phyloP scores from a whole-genome alignment of 805 yeast genomes.

The Kodamaea restingae region DNA sequence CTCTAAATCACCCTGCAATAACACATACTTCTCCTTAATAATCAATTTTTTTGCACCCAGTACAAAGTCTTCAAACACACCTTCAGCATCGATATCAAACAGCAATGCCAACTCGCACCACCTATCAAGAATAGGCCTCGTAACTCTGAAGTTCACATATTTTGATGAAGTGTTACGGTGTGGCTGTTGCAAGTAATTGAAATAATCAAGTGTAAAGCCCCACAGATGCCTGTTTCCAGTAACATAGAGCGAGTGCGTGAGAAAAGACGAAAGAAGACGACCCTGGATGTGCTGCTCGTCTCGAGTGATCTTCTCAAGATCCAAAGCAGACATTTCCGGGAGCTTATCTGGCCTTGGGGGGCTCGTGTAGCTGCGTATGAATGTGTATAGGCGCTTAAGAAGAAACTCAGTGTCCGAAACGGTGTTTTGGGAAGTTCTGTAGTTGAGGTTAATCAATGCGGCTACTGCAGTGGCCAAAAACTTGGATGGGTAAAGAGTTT shows the following conservation, averaged over 20 bases:
- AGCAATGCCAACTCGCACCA: conserved; percentile 47
- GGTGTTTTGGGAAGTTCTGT: conserved; percentile 22
- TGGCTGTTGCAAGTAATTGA: conserved; percentile 19
- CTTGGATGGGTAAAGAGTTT: conserved; percentile 73
- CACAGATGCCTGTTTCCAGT: conserved; percentile 15
- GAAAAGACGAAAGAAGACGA: conserved; percentile 56
- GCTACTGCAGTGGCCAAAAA: conserved; percentile 68
- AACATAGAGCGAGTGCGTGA: conserved; percentile 50
- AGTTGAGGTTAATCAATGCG: conserved; percentile 51
- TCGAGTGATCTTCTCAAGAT: conserved; percentile 36
- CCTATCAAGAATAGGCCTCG: conserved; percentile 19
- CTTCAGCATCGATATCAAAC: conserved; percentile 59
- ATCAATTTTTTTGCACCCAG: conserved; percentile 11
- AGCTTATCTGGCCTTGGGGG: conserved; percentile 27
- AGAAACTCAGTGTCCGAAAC: conserved; percentile 25
- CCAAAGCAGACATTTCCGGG: conserved; percentile 26
- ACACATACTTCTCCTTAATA: background rate
- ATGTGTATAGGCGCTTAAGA: conserved; percentile 58
- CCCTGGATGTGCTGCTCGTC: conserved; percentile 65
- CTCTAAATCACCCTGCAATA: too few species aligned
- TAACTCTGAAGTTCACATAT: conserved; percentile 5
- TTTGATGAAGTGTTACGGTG: conserved; percentile 1
- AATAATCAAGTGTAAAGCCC: conserved; percentile 24
- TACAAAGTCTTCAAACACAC: conserved; percentile 36
- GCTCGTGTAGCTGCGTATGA: conserved; percentile 51